A percentile compares a stretch with the other conserved stretches of the same genome.
phyloP scores from a whole-genome alignment of 805 yeast genomes.

The Suhomyces prunicola region DNA sequence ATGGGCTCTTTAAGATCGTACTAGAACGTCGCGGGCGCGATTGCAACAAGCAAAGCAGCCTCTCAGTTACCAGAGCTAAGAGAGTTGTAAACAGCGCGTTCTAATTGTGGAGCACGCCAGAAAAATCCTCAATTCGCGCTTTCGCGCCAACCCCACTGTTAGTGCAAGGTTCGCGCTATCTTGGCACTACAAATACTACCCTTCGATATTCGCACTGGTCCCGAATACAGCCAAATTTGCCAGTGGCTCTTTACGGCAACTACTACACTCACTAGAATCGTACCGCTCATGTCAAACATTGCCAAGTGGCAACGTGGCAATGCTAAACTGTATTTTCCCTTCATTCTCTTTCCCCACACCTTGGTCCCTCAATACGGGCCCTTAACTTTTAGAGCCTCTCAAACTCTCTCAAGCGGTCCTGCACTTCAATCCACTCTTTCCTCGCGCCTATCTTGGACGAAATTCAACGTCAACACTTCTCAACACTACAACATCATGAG shows the following conservation, averaged over 20 bases:
- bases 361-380: neutral
- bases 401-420: neutral
- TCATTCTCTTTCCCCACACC: neutral
- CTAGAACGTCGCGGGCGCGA: too few species aligned
- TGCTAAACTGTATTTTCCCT: too few species aligned
- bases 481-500: neutral
- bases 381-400: neutral
- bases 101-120: neutral
- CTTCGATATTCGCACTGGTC: neutral
- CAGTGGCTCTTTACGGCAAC: neutral
- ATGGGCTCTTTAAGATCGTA: too few species aligned
- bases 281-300: neutral
- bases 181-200: neutral
- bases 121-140: neutral
- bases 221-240: neutral
- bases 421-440: neutral
- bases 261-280: neutral
- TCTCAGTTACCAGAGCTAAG: too few species aligned
- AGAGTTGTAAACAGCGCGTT: too few species aligned
- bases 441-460: neutral
- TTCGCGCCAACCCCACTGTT: neutral
- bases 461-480: neutral
- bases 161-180: neutral
- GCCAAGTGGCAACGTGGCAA: neutral
- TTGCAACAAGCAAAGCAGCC: too few species aligned